Percentiles rank a stretch among this genome's conserved stretches.
Evolutionary conservation across 768 basidiomycete genomes (phyloP).

Genomic region (Leucocoprinus birnbaumii): DNA sequence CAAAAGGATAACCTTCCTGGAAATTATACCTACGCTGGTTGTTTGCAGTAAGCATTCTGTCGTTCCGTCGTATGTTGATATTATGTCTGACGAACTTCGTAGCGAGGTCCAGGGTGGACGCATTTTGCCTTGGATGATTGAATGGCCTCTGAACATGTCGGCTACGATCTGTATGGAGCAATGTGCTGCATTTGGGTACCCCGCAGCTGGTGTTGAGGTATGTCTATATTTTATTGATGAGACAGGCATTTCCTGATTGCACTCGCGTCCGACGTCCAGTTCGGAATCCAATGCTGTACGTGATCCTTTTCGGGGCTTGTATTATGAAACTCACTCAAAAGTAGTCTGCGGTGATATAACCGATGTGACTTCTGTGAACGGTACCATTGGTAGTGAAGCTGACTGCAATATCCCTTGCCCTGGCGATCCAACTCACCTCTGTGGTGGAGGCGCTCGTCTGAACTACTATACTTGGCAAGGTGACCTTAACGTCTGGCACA

Average conservation of each 20-base stretch:
- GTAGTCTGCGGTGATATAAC: constrained; percentile 69
- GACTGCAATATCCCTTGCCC: constrained; percentile 57
- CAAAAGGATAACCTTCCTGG: constrained; percentile 60
- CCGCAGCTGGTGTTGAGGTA: constrained; percentile 64
- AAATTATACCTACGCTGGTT: constrained; percentile 64
- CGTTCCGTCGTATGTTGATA: background rate
- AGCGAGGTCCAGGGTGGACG: constrained; percentile 48
- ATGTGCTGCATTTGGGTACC: constrained; percentile 70
- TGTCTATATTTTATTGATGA: constrained; percentile 1
- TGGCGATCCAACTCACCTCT: constrained; percentile 67
- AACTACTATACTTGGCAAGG: constrained; percentile 55
- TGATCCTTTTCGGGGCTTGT: background rate
- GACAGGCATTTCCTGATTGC: background rate
- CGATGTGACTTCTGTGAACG: constrained; percentile 43
- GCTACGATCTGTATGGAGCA: constrained; percentile 62
- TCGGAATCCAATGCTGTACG: constrained; percentile 69
- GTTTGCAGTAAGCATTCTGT: constrained; percentile 47
- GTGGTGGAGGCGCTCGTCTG: constrained; percentile 57
- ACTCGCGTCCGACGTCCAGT: constrained; percentile 34
- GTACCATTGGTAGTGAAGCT: constrained; percentile 35
- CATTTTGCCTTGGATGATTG: constrained; percentile 60
- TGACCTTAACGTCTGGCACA: constrained; percentile 59
- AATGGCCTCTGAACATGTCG: constrained; percentile 60
- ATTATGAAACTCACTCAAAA: background rate
- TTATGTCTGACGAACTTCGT: background rate